Evolutionary conservation across 2,329 filamentous ascomycete genomes (phyloP).

Genomic region (Ilyonectria mors-panacis): DNA sequence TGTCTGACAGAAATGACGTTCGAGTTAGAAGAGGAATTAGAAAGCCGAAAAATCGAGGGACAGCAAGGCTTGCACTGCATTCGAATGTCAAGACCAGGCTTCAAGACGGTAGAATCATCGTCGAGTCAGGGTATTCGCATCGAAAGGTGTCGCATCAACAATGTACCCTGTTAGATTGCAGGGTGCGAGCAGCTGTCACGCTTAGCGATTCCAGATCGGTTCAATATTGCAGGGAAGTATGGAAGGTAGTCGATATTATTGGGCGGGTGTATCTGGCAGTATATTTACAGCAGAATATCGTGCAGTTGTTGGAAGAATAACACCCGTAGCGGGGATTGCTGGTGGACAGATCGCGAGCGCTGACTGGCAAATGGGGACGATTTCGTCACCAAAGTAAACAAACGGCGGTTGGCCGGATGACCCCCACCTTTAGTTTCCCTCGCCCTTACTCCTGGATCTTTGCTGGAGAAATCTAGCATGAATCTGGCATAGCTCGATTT

Average conservation of each 20-base stretch:
- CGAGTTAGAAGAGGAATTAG: background rate
- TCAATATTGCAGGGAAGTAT: background rate
- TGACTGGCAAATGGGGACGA: conserved; percentile 4
- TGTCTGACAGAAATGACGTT: conserved; percentile 24
- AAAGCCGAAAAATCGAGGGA: background rate
- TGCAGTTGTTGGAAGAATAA: background rate
- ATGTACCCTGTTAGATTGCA: background rate
- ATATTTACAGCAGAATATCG: background rate
- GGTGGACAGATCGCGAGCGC: background rate
- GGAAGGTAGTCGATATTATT: background rate
- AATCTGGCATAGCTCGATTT: background rate
- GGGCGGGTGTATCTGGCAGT: background rate
- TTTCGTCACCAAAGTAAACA: conserved; percentile 27
- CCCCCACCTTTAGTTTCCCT: background rate
- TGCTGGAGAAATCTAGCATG: background rate
- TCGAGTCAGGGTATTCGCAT: background rate
- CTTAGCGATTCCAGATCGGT: background rate
- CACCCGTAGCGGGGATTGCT: conserved; percentile 3
- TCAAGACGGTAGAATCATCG: conserved; percentile 6
- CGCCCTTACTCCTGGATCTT: background rate
- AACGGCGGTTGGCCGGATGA: conserved; percentile 25
- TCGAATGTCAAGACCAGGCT: background rate
- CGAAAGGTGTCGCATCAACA: background rate
- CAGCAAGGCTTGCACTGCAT: background rate
- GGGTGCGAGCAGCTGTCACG: background rate